These are phyloP conservation scores for Leptomonas pyrrhocoris DNA, from an alignment of 208 protist genomes.

Conservation along the genomic window DNA sequence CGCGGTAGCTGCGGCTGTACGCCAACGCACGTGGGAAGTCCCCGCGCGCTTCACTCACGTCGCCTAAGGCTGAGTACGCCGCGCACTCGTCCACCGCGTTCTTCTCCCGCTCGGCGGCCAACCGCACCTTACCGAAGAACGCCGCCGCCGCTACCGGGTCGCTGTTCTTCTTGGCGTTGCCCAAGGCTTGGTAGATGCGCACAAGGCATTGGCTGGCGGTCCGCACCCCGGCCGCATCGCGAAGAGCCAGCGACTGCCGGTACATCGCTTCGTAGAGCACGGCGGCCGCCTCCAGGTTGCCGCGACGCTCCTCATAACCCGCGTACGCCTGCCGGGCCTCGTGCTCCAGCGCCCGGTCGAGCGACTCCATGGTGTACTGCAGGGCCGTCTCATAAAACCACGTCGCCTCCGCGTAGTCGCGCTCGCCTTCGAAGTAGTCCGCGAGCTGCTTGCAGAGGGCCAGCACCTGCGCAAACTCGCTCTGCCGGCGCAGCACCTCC, in stretches of 20 bases:
- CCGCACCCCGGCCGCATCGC: slow-evolving; percentile 45
- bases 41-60: slow-evolving; percentile 71
- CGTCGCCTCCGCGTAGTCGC: slow-evolving; percentile 75
- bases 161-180: slow-evolving; percentile 36
- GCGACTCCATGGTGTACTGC: slow-evolving; percentile 72
- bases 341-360: slow-evolving; percentile 74
- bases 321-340: slow-evolving; percentile 56
- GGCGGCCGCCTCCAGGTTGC: slow-evolving; percentile 52
- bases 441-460: slow-evolving; percentile 63
- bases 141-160: slow-evolving; percentile 44
- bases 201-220: slow-evolving; percentile 65
- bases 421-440: slow-evolving; percentile 84
- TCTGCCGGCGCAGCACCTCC: slow-evolving; percentile 84
- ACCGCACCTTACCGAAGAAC: slow-evolving; percentile 58
- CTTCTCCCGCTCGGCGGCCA: slow-evolving; percentile 45
- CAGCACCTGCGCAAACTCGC: slow-evolving; percentile 78
- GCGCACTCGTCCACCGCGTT: slow-evolving; percentile 50
- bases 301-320: slow-evolving; percentile 68
- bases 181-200: slow-evolving; percentile 68
- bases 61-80: slow-evolving; percentile 72
- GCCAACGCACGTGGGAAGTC: slow-evolving; percentile 64
- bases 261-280: slow-evolving; percentile 73
- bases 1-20: slow-evolving; percentile 73
- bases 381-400: slow-evolving; percentile 77
- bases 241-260: slow-evolving; percentile 60